These are phyloP conservation scores for Yamadazyma ubonensis DNA, from an alignment of 805 yeast genomes.

Conservation along the genomic window DNA sequence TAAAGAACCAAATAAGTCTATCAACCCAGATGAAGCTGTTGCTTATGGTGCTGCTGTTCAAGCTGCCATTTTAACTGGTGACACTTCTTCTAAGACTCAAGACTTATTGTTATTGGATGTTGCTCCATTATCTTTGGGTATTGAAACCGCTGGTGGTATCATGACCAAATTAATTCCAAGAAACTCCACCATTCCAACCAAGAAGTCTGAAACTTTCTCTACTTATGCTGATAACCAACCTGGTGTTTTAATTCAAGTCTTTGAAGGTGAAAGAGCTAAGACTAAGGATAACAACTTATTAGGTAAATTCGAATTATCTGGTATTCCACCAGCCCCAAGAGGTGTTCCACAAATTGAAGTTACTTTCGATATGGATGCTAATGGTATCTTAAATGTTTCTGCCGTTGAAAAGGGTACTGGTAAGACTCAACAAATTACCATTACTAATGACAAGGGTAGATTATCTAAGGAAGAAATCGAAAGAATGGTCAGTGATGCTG, in stretches of 20 bases:
- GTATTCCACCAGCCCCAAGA: conserved; percentile 98
- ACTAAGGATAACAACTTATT: conserved; percentile 94
- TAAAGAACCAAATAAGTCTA: conserved; percentile 94
- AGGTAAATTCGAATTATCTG: conserved; percentile 95
- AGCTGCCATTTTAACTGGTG: conserved; percentile 96
- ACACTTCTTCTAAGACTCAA: conserved; percentile 93
- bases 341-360: conserved; percentile 99
- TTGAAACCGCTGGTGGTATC: conserved; percentile 99
- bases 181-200: conserved; percentile 96
- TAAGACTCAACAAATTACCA: conserved; percentile 94
- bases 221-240: conserved; percentile 98
- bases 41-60: conserved; percentile 99
- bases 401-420: conserved; percentile 99
- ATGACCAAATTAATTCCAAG: conserved; percentile 98
- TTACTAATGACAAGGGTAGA: conserved; percentile 98
- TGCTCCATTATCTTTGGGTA: conserved; percentile 96
- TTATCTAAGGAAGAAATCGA: conserved; percentile 96
- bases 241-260: conserved; percentile 96
- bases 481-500: conserved; percentile 97
- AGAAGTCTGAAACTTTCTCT: conserved; percentile 95
- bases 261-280: conserved; percentile 97
- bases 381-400: conserved; percentile 94
- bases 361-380: conserved; percentile 94
- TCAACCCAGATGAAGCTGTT: conserved; percentile 98
- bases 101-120: conserved; percentile 93